These are phyloP conservation scores for Puccinellia tenuiflora DNA, from an alignment of 176 grass and related monocot genomes.

Conservation along the genomic window DNA sequence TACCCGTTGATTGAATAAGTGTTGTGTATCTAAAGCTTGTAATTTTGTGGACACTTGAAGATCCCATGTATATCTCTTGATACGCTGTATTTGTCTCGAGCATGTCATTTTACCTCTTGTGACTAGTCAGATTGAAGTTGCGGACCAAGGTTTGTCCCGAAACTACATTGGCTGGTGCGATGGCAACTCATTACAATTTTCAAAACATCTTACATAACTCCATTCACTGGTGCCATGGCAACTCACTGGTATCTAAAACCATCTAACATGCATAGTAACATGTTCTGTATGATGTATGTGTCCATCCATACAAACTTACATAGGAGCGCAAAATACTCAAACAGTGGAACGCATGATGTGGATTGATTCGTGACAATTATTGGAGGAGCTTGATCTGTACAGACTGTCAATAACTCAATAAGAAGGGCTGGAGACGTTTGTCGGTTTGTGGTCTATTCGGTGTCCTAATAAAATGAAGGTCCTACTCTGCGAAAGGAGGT, in stretches of 20 bases:
- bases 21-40: slow-evolving; percentile 45
- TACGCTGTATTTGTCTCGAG: slow-evolving; percentile 11
- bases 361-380: not conserved
- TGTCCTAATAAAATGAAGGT: too few species aligned
- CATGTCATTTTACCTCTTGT: not conserved
- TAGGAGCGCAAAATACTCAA: not conserved
- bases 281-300: not conserved
- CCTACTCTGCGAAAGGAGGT: too few species aligned
- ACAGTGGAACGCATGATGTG: not conserved
- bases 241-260: not conserved
- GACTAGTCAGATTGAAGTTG: not conserved
- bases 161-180: not conserved
- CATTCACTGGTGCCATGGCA: not conserved
- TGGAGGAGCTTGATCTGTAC: too few species aligned
- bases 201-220: not conserved
- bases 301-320: not conserved
- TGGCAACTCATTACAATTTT: not conserved
- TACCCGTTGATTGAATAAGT: slow-evolving; percentile 35
- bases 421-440: too few species aligned
- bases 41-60: slow-evolving; percentile 26
- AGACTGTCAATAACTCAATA: too few species aligned
- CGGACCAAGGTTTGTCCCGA: not conserved
- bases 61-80: slow-evolving; percentile 31
- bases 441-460: too few species aligned
- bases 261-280: not conserved